These are phyloP conservation scores for Acanthamoeba culbertsoni DNA, from an alignment of 208 protist genomes.

Conservation along the genomic window DNA sequence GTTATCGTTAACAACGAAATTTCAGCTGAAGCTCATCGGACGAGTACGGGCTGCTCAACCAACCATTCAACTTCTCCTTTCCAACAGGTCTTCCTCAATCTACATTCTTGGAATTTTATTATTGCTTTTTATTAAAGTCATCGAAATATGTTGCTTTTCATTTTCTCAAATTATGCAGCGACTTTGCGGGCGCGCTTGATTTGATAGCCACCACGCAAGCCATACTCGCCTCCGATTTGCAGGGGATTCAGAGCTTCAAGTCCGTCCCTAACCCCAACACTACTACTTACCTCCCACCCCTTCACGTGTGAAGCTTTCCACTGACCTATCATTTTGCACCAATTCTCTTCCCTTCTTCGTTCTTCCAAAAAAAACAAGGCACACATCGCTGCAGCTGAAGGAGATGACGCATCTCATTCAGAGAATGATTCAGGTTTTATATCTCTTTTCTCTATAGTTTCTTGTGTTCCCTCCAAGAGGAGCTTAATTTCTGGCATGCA, in stretches of 20 bases:
- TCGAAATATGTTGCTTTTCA: no score
- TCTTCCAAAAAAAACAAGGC: not conserved
- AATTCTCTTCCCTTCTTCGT: not conserved
- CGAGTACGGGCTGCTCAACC: constrained; percentile 10
- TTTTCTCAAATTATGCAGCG: not conserved
- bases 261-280: not conserved
- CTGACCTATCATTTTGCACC: not conserved
- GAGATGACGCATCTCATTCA: constrained; percentile 59
- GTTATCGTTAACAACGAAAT: no score
- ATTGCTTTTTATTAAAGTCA: no score
- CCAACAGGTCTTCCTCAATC: constrained; percentile 37
- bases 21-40: constrained; percentile 58
- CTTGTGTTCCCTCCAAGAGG: not conserved
- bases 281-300: no score
- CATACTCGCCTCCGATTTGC: constrained; percentile 45
- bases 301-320: constrained; percentile 9
- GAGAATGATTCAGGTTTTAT: constrained; percentile 22
- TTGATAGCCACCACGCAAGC: constrained; percentile 55
- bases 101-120: not conserved
- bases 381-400: constrained; percentile 52
- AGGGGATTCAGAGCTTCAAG: constrained; percentile 60
- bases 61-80: constrained; percentile 56
- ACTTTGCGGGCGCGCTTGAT: constrained; percentile 60
- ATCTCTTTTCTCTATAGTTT: not conserved
- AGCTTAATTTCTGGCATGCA: not conserved